Evolutionary conservation across 352 stramenopile species (phyloP).

Genomic region (Globisporangium takayamanum): DNA sequence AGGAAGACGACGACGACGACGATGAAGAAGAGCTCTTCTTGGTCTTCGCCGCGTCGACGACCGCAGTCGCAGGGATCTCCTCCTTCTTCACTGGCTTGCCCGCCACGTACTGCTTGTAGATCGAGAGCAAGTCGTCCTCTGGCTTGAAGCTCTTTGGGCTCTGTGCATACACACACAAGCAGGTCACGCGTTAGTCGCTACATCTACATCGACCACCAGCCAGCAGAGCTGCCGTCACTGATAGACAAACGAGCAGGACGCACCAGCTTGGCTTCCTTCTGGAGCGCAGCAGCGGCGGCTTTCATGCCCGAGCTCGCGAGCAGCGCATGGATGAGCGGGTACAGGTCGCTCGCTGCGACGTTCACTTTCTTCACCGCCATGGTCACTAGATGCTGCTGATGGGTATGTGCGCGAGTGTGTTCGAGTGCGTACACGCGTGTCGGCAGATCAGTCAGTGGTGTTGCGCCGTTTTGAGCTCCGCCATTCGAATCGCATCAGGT

Average conservation of each 20-base stretch:
- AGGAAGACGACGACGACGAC: constrained; percentile 29
- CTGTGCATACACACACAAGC: constrained; percentile 14
- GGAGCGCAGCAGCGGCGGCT: constrained; percentile 52
- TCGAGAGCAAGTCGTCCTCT: constrained; percentile 62
- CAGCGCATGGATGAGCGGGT: constrained; percentile 67
- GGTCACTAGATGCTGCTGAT: neutral
- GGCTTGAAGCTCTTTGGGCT: constrained; percentile 42
- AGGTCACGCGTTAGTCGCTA: neutral
- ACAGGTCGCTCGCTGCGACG: constrained; percentile 69
- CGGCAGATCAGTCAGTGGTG: constrained; percentile 1
- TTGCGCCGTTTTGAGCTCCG: constrained; percentile 14
- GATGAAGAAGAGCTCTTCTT: constrained; percentile 32
- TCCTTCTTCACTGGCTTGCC: constrained; percentile 44
- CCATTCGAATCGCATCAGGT: constrained; percentile 11
- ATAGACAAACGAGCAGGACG: constrained; percentile 6
- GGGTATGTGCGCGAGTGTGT: neutral
- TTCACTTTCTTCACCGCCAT: constrained; percentile 18
- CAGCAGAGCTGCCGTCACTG: neutral
- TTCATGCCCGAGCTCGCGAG: constrained; percentile 61
- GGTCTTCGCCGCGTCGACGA: constrained; percentile 47
- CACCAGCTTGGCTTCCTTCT: constrained; percentile 72
- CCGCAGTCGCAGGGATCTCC: constrained; percentile 42
- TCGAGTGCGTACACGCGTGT: neutral
- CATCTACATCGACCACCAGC: neutral
- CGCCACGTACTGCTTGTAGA: constrained; percentile 67